Conservation (phyloP, 2,329 filamentous ascomycete genomes). For the Calonectria naviculata region DNA sequence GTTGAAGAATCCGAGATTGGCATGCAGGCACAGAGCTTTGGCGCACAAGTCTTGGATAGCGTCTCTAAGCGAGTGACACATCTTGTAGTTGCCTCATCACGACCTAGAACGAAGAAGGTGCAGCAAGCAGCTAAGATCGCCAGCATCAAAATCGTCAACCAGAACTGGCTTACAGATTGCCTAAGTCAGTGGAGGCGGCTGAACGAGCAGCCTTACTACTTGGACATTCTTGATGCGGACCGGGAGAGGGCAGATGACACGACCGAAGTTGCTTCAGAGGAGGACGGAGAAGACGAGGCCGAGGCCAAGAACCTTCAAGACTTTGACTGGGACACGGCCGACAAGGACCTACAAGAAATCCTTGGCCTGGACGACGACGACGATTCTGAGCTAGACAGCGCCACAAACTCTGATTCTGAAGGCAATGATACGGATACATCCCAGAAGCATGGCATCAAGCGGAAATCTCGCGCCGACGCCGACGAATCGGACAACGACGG, state of each 20-base stretch:
- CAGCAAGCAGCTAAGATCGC: slow-evolving; percentile 84
- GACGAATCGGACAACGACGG: slow-evolving; percentile 48
- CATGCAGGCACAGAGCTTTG: slow-evolving; percentile 87
- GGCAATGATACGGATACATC: slow-evolving; percentile 40
- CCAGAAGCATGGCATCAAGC: slow-evolving; percentile 44
- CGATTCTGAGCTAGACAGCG: slow-evolving; percentile 47
- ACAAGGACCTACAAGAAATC: slow-evolving; percentile 83
- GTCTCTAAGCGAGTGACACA: slow-evolving; percentile 76
- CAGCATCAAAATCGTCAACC: slow-evolving; percentile 89
- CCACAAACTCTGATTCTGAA: slow-evolving; percentile 42
- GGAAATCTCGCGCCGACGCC: slow-evolving; percentile 44
- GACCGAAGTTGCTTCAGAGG: slow-evolving; percentile 44
- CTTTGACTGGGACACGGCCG: slow-evolving; percentile 72
- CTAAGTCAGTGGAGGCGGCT: slow-evolving; percentile 86
- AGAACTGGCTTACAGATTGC: slow-evolving; percentile 88
- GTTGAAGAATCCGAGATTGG: slow-evolving; percentile 87
- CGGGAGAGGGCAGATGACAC: slow-evolving; percentile 52
- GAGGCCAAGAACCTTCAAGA: slow-evolving; percentile 59
- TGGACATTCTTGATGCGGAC: slow-evolving; percentile 80
- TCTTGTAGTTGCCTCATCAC: slow-evolving; percentile 75
- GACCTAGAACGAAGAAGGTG: slow-evolving; percentile 90
- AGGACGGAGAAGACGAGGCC: slow-evolving; percentile 44
- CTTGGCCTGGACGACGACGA: slow-evolving; percentile 67
- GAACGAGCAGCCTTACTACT: slow-evolving; percentile 81
- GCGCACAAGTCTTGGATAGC: slow-evolving; percentile 70